These are phyloP conservation scores for Fusarium protoensiforme DNA, from an alignment of 2,329 filamentous ascomycete genomes.

Conservation along the genomic window DNA sequence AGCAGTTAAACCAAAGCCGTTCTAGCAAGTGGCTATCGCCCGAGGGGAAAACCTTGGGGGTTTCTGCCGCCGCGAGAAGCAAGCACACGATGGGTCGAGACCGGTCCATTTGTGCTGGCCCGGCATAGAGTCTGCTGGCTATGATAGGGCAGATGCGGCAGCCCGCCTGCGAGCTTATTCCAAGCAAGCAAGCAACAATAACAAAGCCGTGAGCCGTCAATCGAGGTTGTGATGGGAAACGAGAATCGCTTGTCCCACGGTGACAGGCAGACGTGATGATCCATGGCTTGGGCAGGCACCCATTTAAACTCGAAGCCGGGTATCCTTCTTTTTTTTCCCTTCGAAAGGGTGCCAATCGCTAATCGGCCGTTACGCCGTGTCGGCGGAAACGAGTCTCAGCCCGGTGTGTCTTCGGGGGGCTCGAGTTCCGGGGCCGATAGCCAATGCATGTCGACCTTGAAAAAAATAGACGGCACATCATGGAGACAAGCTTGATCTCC, in stretches of 20 bases:
- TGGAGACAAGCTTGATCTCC: background rate
- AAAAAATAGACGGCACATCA: background rate
- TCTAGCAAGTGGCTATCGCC: background rate
- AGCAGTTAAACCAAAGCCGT: background rate
- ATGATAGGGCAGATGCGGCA: background rate
- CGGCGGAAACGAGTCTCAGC: constrained; percentile 21
- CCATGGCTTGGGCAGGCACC: background rate
- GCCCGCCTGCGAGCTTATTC: background rate
- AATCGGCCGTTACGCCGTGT: background rate
- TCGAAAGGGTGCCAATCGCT: background rate
- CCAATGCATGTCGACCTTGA: background rate
- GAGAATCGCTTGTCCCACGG: background rate
- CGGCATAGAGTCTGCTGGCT: background rate
- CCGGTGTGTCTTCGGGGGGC: background rate
- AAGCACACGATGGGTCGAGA: constrained; percentile 20
- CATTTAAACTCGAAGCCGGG: background rate
- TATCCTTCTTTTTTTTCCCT: background rate
- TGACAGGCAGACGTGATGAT: background rate
- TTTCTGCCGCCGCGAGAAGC: background rate
- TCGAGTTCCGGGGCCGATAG: background rate
- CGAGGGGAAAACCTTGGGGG: background rate
- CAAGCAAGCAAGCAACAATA: constrained; percentile 3
- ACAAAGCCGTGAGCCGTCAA: constrained; percentile 7
- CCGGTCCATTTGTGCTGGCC: constrained; percentile 3
- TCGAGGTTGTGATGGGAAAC: constrained; percentile 30